These are phyloP conservation scores for Powellomyces hirtus DNA, from an alignment of 192 early-diverging fungal genomes.

Conservation along the genomic window DNA sequence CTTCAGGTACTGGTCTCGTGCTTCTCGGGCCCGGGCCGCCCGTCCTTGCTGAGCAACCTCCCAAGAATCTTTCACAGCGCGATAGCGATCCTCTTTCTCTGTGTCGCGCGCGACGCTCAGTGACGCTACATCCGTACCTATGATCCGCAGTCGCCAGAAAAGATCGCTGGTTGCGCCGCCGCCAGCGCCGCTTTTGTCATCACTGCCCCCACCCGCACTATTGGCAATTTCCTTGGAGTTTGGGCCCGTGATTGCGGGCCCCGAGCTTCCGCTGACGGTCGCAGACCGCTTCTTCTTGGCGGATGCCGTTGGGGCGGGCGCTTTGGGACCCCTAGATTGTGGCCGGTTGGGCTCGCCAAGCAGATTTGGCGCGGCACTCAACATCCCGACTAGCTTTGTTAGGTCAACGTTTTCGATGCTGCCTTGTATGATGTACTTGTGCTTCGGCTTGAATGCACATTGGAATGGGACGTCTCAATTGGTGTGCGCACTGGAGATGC, in stretches of 20 bases:
- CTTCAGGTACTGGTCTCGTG: slow-evolving; percentile 49
- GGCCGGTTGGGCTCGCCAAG: slow-evolving; percentile 32
- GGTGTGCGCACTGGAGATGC: too few species aligned
- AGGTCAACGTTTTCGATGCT: slow-evolving; percentile 29
- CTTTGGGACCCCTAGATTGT: slow-evolving; percentile 31
- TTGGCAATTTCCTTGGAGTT: background rate
- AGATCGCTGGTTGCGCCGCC: slow-evolving; percentile 32
- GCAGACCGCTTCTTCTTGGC: slow-evolving; percentile 42
- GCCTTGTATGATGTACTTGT: slow-evolving; percentile 52
- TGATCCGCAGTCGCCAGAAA: slow-evolving; percentile 49
- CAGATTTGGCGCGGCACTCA: background rate
- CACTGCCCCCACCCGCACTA: background rate
- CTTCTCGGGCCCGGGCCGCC: slow-evolving; percentile 46
- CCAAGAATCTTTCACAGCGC: slow-evolving; percentile 59
- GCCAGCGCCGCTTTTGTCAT: background rate
- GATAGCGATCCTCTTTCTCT: slow-evolving; percentile 60
- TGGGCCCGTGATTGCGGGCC: background rate
- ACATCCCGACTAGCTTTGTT: slow-evolving; percentile 9
- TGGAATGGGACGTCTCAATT: too few species aligned
- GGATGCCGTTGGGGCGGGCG: slow-evolving; percentile 30
- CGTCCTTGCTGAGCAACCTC: slow-evolving; percentile 51
- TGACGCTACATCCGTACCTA: slow-evolving; percentile 45
- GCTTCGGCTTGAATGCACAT: slow-evolving; percentile 29
- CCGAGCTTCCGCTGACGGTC: slow-evolving; percentile 3
- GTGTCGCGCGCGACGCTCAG: slow-evolving; percentile 54